Evolutionary conservation across 495 filamentous ascomycete genomes (phyloP), one percentile per base, ranked within the genome.

Genomic region (Aspergillus olivimuriae): DNA sequence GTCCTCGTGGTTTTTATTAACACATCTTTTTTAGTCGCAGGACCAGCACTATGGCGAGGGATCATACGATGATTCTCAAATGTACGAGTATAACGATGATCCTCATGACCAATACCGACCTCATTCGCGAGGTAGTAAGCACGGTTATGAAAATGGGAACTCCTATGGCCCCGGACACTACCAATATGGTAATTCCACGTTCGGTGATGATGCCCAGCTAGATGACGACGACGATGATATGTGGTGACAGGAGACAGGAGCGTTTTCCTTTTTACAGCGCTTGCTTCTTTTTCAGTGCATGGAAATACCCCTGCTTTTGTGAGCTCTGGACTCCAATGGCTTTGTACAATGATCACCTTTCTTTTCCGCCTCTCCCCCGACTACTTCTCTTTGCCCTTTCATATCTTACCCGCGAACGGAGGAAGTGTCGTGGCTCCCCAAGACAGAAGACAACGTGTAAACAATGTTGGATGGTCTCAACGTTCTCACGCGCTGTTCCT

Each of bases 41-140:
- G 69, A 76, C 35, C 73, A 69, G 48, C 69, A 78, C 56, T 66
- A 80, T 48, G 62, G 60, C 23, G 72, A 72, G 33, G 66, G 62
- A 48, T 72, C 73, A 51, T 78, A 77, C 38, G 75, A 80, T 40
- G 75, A 80, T 44, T 65, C 68, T 38, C 72, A 78, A 45, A 74
- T 75, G 57, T 79, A 78, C 49, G 72, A 79, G 46, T 78, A 80
- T 54, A 66, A 76, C 38, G 68, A 72, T 36, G 68, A 78, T 53
- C 61, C 62, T 20, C 66, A 74, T 41, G 69, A 73, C 55, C 63
- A 62, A 23, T 70, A 78, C 42, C 72, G 73, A 39, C 62, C 73
- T 31, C 69, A 80, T 43, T 74, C 75, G 16, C 61, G 73, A 45
- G 64, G 71, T 20, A 67, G 67, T 41, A 74, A 78, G 50, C 67